Evolutionary conservation across 768 basidiomycete species (phyloP), one percentile per base, ranked within the genome.

Genomic region (Leccinum subtestaceum): DNA sequence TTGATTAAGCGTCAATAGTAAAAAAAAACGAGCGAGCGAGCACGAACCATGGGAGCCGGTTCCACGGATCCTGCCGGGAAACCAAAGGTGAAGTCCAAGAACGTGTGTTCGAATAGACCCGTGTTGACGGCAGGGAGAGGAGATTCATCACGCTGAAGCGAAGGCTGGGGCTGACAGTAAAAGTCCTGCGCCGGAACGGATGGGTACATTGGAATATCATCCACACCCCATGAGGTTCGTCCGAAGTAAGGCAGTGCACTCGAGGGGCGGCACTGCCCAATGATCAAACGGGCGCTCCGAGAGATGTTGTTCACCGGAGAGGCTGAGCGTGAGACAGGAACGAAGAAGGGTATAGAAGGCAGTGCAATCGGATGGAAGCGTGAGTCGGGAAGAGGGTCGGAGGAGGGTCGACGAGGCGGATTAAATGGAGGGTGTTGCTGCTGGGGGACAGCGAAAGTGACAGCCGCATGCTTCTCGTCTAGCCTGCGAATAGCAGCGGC

Each of bases 401-500:
- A 86, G 0, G 86, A 87, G 2, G 85, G 78, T 1, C 86, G 80
- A 56, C 86, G 82, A 15, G 77, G 78, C 9, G 72, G 72, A 64
- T 76, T 78, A 34, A 73, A 56, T 0, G 63, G 61, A 4, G 61
- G 63, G 10, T 61, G 62, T 32, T 32, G 40, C 8, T 40, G 40
- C 4, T 40, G 15, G 55, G 21, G 2, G 61, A 52, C 3, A 52
- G 15, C 0, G n/a, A 29, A 38, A 15, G 45, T 59, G 8, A 4
- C 0, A 0, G 34, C 40, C 8, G 46, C 10, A 47, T 63, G 67
- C 0, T 50, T 54, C 49, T 67, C 62, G 47, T 88, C 86, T 12
- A 86, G 75, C 58, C 70, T 69, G n/a, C 81, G 77, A 15, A 88
- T 79, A 2, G 85, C 86, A 50, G 76, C 79, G 0, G 84, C 85